Evolutionary conservation across 2,329 filamentous ascomycete genomes (phyloP), one percentile per base, ranked within the genome.

Genomic region (Decorospora gaudefroyi): DNA sequence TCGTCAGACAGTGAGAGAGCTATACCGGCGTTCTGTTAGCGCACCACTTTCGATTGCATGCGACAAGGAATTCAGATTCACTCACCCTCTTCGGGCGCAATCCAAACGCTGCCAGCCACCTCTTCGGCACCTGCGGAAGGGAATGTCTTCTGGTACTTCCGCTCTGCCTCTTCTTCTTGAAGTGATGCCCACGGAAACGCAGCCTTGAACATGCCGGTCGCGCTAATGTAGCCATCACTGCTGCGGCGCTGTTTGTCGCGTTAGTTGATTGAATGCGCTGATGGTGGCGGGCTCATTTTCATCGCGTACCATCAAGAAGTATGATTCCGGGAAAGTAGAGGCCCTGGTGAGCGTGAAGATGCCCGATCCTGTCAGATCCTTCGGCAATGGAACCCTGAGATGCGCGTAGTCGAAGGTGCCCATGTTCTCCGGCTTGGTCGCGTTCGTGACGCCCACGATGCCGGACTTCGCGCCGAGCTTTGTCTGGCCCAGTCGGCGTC

Each of bases 41-140:
- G 28, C 15, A 31, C 32, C 36, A 23, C 26, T 28, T n/a, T 23
- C n/a, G n/a, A n/a, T n/a, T 22, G 25, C 19, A 6, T 12, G 10
- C 4, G 26, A 6, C 13, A 15, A 15, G 10, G 18, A 31, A 12
- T 8, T 11, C 18, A 28, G 22, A 29, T 33, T 27, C 19, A 64
- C 64, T 46, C 75, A 86, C 83, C 83, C 67, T 82, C 76, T 55
- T 86, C 79, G 4, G 92, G 90, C 32, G 90, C 84, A 36, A 97
- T 91, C 93, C 93, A 99, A 38, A 99, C 84, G 70, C 96, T 99
- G 31, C 93, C 93, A 17, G 93, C 93, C 19, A 93, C 90, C 77
- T 97, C 93, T 67, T 97, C 91, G 43, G 80, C 79, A 60, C 90
- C 95, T 7, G 91, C 95, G 19, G 86, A 86, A 22, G 82, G 73